Evolutionary conservation across 306 rosid species (phyloP).

Genomic region (Citrullus colocynthis): DNA sequence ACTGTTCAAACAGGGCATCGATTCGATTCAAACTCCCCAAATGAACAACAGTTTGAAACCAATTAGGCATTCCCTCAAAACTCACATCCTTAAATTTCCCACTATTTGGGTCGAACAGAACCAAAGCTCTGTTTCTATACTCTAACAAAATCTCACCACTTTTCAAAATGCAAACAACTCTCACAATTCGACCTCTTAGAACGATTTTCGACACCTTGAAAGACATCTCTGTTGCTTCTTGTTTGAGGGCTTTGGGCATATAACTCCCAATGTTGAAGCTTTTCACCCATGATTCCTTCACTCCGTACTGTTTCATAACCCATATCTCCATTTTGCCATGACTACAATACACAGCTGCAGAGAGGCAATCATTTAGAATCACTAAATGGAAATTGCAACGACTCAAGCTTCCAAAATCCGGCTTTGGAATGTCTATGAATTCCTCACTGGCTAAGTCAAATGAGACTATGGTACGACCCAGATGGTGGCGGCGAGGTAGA

Average conservation of each 20-base stretch:
- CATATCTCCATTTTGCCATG: slow-evolving; percentile 29
- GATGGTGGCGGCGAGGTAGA: slow-evolving; percentile 5
- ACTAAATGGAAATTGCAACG: slow-evolving; percentile 19
- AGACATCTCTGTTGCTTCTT: slow-evolving; percentile 3
- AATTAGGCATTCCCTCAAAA: slow-evolving; percentile 28
- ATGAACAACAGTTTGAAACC: slow-evolving; percentile 41
- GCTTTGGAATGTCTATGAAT: slow-evolving; percentile 24
- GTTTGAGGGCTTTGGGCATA: slow-evolving; percentile 17
- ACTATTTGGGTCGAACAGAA: slow-evolving; percentile 17
- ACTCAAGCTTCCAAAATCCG: slow-evolving; percentile 2
- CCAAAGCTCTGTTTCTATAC: slow-evolving; percentile 26
- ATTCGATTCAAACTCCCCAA: slow-evolving; percentile 22
- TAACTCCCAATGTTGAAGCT: slow-evolving; percentile 13
- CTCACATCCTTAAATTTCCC: slow-evolving; percentile 16
- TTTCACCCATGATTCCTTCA: slow-evolving; percentile 25
- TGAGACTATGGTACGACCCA: slow-evolving; percentile 20
- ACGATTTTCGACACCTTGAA: slow-evolving; percentile 10
- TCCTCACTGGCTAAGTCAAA: slow-evolving; percentile 28
- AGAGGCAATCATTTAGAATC: slow-evolving; percentile 24
- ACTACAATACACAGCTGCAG: slow-evolving; percentile 17
- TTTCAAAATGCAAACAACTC: slow-evolving; percentile 19
- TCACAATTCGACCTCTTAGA: slow-evolving; percentile 7
- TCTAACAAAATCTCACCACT: slow-evolving; percentile 29
- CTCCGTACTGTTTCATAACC: slow-evolving; percentile 34
- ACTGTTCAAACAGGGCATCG: slow-evolving; percentile 1